These are phyloP conservation scores for Nephelium lappaceum DNA, from an alignment of 345 rosid genomes.

Conservation along the genomic window DNA sequence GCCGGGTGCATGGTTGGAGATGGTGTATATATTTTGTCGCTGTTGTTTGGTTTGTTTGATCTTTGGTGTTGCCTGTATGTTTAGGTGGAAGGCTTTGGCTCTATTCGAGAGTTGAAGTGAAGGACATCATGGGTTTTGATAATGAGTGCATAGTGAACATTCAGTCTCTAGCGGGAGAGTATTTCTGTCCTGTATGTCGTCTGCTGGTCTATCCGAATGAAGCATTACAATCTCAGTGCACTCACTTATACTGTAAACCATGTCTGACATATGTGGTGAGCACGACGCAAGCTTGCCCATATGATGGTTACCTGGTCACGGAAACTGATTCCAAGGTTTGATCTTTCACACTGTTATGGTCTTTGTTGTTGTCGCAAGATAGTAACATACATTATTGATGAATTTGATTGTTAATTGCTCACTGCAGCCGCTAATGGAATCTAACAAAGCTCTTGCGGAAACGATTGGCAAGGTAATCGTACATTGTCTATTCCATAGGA, in stretches of 20 bases:
- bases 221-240: conserved; percentile 82
- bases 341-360: background rate
- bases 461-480: conserved; percentile 63
- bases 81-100: conserved; percentile 15
- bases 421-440: conserved; percentile 70
- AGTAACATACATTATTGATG: conserved; percentile 13
- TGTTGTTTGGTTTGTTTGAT: background rate
- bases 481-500: conserved; percentile 68
- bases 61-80: background rate
- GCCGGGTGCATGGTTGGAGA: background rate
- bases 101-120: conserved; percentile 10
- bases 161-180: conserved; percentile 73
- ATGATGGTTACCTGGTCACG: conserved; percentile 78
- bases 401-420: background rate
- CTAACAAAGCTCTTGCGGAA: conserved; percentile 64
- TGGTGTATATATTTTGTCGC: background rate
- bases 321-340: conserved; percentile 83
- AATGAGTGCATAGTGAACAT: conserved; percentile 71
- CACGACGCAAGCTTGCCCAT: conserved; percentile 79
- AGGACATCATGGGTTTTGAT: conserved; percentile 67
- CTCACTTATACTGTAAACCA: conserved; percentile 79
- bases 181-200: conserved; percentile 82
- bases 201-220: conserved; percentile 77
- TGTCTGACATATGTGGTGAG: conserved; percentile 60
- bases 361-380: background rate